Evolutionary conservation across 305 asterid genomes (phyloP).

Genomic region (Fraxinus paxiana): DNA sequence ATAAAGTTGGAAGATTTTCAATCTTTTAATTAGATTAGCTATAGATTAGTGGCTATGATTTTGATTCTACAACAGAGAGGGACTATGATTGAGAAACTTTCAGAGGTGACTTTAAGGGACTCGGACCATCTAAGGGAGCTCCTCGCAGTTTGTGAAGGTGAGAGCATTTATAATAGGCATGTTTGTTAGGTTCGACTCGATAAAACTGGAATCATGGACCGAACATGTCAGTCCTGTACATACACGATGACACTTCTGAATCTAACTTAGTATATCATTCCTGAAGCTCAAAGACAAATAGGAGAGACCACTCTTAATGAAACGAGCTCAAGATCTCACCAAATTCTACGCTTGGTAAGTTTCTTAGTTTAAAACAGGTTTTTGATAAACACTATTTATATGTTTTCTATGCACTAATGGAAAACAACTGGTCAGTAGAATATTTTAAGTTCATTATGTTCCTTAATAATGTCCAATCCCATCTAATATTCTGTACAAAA

Average conservation of each 20-base stretch:
- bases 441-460: neutral
- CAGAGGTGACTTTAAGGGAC: constrained; percentile 66
- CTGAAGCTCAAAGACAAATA: constrained; percentile 76
- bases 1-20: constrained; percentile 1
- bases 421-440: neutral
- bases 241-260: neutral
- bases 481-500: neutral
- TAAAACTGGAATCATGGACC: neutral
- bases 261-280: neutral
- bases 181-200: neutral
- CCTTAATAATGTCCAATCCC: neutral
- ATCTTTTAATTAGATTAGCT: neutral
- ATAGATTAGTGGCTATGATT: neutral
- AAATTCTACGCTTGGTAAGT: constrained; percentile 78
- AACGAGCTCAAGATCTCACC: constrained; percentile 88
- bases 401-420: neutral
- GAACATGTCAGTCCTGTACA: neutral
- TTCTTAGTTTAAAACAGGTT: constrained; percentile 15
- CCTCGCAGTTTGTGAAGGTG: constrained; percentile 70
- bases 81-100: constrained; percentile 75
- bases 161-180: neutral
- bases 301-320: constrained; percentile 88
- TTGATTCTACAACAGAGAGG: constrained; percentile 53
- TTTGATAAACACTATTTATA: neutral
- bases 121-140: constrained; percentile 58